A percentile compares a stretch with the other conserved stretches of the same genome.
These are phyloP conservation scores for Babesia gibsoni DNA, from an alignment of 169 alveolate species.

Conservation along the genomic window DNA sequence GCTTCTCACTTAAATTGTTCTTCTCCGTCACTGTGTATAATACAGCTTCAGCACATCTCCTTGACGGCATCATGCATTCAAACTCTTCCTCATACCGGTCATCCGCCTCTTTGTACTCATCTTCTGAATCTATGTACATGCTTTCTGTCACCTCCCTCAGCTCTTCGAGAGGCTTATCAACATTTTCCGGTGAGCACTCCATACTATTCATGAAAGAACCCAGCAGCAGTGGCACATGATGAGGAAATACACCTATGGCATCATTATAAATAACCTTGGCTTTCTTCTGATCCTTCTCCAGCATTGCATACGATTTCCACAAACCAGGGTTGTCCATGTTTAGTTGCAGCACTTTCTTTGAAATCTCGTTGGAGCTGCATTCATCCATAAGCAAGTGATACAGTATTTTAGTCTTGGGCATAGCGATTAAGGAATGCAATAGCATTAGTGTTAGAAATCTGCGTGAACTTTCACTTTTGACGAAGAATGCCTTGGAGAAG, in stretches of 20 bases:
- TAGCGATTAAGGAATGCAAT: not conserved
- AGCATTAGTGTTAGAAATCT: constrained; percentile 3
- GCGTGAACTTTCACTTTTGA: not conserved
- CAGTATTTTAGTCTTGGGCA: not conserved
- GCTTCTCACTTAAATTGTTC: not conserved
- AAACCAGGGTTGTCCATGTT: not conserved
- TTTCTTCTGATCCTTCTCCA: not conserved
- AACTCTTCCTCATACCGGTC: not conserved
- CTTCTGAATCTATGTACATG: not conserved
- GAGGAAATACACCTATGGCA: constrained; percentile 10
- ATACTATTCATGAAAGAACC: not conserved
- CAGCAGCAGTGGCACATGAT: not conserved
- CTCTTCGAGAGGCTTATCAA: not conserved
- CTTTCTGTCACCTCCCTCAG: not conserved
- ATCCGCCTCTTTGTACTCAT: not conserved
- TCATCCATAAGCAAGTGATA: constrained; percentile 8
- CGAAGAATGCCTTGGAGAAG: constrained; percentile 17
- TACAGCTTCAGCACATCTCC: not conserved
- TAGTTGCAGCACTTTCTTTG: constrained; percentile 18
- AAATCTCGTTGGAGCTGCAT: constrained; percentile 12
- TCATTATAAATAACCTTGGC: constrained; percentile 4
- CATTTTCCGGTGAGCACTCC: not conserved
- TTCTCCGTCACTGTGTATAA: not conserved
- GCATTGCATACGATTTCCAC: constrained; percentile 9
- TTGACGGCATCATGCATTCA: constrained; percentile 1